Evolutionary conservation across 352 stramenopile species (phyloP).

Genomic region (Phytophthora nicotianae): DNA sequence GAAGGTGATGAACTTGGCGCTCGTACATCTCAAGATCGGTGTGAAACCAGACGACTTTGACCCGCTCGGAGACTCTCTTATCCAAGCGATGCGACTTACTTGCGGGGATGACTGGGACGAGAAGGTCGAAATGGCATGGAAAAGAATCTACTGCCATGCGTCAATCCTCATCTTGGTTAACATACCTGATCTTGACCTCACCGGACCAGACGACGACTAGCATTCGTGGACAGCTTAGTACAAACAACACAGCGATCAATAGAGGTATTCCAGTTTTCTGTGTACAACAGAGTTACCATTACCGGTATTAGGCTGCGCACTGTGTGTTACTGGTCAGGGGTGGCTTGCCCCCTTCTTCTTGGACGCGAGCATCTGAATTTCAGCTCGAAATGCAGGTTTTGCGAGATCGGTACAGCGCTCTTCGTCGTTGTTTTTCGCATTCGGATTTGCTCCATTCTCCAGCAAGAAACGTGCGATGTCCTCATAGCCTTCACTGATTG

Average conservation of each 20-base stretch:
- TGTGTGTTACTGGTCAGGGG: slow-evolving; percentile 1
- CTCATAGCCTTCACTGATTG: slow-evolving; percentile 66
- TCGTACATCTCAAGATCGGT: slow-evolving; percentile 71
- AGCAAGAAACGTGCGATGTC: slow-evolving; percentile 65
- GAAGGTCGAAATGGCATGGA: slow-evolving; percentile 55
- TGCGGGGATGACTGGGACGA: slow-evolving; percentile 55
- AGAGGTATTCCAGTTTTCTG: slow-evolving; percentile 8
- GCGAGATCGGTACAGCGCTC: slow-evolving; percentile 63
- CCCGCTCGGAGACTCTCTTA: slow-evolving; percentile 57
- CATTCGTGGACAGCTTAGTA: not conserved
- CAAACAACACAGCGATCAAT: not conserved
- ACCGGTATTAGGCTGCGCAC: not conserved
- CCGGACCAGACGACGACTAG: slow-evolving; percentile 43
- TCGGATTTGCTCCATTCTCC: slow-evolving; percentile 56
- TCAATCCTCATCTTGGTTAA: slow-evolving; percentile 70
- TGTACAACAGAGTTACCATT: too few species aligned
- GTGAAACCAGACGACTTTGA: slow-evolving; percentile 74
- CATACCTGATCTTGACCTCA: slow-evolving; percentile 60
- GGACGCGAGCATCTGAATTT: slow-evolving; percentile 40
- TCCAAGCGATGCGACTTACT: slow-evolving; percentile 64
- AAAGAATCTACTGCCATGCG: slow-evolving; percentile 64
- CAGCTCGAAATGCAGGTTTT: slow-evolving; percentile 48
- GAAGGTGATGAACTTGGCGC: slow-evolving; percentile 60
- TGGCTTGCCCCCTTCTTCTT: slow-evolving; percentile 24
- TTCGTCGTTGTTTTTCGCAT: slow-evolving; percentile 63